Conservation (phyloP, 169 alveolate species). For the Cardiosporidium cionae region DNA sequence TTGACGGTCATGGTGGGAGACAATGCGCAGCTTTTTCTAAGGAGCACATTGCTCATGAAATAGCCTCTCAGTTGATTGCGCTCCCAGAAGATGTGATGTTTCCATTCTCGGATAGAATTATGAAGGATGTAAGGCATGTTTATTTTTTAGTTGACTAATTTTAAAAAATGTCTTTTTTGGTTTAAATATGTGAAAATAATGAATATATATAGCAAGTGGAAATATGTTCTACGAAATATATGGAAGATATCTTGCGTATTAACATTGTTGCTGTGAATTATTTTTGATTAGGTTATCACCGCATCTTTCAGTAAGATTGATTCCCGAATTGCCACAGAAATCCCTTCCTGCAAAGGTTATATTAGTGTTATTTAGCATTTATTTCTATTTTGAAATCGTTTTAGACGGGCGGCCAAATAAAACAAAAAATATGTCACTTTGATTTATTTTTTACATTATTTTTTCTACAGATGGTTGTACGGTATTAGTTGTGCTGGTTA, state of each 20-base stretch:
- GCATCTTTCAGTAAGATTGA: slow-evolving; percentile 21
- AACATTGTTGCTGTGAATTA: no score
- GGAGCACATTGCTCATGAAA: slow-evolving; percentile 34
- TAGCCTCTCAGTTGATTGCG: slow-evolving; percentile 39
- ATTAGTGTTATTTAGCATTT: slow-evolving; percentile 35
- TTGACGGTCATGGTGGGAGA: slow-evolving; percentile 64
- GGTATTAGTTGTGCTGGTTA: slow-evolving; percentile 52
- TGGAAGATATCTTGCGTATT: no score
- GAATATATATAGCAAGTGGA: background rate
- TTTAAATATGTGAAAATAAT: no score
- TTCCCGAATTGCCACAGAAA: slow-evolving; percentile 25
- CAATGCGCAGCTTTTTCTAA: slow-evolving; percentile 43
- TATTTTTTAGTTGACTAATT: no score
- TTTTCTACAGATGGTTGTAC: slow-evolving; percentile 66
- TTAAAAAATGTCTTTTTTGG: no score
- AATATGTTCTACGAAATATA: no score
- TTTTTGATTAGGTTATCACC: slow-evolving; percentile 3
- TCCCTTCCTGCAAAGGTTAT: slow-evolving; percentile 26
- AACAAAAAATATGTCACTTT: background rate
- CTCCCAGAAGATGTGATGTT: background rate
- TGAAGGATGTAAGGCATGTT: no score
- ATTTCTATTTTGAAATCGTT: slow-evolving; percentile 38
- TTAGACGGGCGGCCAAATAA: background rate
- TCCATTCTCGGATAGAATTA: no score
- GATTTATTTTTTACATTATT: background rate